Base-by-base conservation (phyloP, 768 basidiomycete species). In the Leccinum pellstonianum region DNA sequence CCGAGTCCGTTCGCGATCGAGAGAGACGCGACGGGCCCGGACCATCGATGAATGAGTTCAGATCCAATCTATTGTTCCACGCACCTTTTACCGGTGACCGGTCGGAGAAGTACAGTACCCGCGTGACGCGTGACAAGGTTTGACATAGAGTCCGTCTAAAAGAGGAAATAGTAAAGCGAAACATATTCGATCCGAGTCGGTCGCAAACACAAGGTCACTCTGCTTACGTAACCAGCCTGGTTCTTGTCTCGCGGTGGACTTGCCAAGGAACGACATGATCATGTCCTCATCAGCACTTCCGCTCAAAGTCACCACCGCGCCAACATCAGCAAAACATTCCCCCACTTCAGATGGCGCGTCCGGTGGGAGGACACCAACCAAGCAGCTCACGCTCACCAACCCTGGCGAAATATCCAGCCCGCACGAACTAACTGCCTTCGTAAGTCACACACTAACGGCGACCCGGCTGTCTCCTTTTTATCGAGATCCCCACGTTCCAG, bases 351-450 rank as follows among this genome's bases (percentile, higher is more conserved):
- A 70, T 2, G 60, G 41, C 53, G 60, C 68, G 56, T 61, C 70
- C 23, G 63, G 57, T 50, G 48, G 63, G 31, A 65, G 60, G 66
- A 85, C 83, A n/a, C 82, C 83, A 25, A 78, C 81, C 56, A 83
- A 81, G 63, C 79, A 79, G 55, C 59, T 66, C 0, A 58, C 74
- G 23, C 68, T 69, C 59, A 59, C 75, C 37, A 74, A 67, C 63
- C 74, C 80, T 1, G 78, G 78, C 58, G 91, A 94, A 65, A 93
- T 93, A 37, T 93, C 94, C 2, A 93, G 91, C 68, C 95, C 95
- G 1, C 94, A 95, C 71, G 95, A 97, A 72, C 75, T 97, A 64
- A 96, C 95, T 31, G 93, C 93, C 21, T 97, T 95, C 76, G 95
- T 97, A 71, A 75, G 91, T 82, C 50, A 43, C 37, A 48, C 61